A percentile compares a stretch with the other conserved stretches of the same genome.
Conservation (phyloP, 495 filamentous ascomycete species). For the Amorphotheca resinae region DNA sequence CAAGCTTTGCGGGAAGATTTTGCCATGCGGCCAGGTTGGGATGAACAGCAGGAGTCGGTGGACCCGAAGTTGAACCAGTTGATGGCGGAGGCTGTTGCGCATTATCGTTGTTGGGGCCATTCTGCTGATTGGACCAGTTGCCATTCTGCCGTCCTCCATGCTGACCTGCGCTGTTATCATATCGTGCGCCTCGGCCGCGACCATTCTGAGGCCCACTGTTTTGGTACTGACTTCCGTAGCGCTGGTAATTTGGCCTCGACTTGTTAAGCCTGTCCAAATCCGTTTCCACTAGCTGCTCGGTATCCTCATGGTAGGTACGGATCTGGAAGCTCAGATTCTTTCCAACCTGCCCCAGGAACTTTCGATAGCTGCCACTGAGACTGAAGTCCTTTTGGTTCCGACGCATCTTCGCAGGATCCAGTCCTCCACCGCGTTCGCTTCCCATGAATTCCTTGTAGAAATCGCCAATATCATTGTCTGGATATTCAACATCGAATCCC, state of each 20-base stretch:
- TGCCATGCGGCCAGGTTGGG: conserved; percentile 8
- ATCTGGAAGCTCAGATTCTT: conserved; percentile 47
- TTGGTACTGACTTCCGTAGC: neutral
- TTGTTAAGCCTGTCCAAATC: conserved; percentile 48
- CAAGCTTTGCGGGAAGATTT: conserved; percentile 6
- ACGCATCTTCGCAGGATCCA: conserved; percentile 82
- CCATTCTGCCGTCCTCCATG: neutral
- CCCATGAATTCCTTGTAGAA: conserved; percentile 80
- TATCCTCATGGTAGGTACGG: conserved; percentile 51
- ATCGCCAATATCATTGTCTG: conserved; percentile 63
- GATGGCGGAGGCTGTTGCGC: neutral
- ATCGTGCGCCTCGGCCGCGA: neutral
- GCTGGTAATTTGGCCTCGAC: conserved; percentile 1
- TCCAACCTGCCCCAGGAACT: conserved; percentile 59
- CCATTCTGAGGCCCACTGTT: neutral
- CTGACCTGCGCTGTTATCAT: neutral
- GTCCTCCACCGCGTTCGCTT: conserved; percentile 54
- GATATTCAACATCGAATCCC: conserved; percentile 82
- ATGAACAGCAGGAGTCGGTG: neutral
- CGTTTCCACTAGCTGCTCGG: conserved; percentile 76
- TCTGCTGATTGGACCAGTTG: neutral
- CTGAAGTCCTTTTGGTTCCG: conserved; percentile 73
- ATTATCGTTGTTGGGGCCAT: neutral
- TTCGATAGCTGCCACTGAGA: conserved; percentile 80
- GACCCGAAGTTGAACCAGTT: neutral